phyloP scores from a whole-genome alignment of 805 yeast genomes.

The Candida maltosa region DNA sequence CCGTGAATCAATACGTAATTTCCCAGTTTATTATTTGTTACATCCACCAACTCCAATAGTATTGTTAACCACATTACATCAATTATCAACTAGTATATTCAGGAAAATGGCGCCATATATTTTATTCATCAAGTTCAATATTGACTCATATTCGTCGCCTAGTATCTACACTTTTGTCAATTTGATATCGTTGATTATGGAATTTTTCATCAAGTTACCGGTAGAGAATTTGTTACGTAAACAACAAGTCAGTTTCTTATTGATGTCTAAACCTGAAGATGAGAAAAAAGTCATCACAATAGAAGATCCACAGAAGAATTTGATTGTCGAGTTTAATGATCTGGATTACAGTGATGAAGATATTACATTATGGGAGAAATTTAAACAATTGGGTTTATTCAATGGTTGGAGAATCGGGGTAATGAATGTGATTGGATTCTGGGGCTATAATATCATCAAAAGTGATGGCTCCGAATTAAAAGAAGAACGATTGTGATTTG shows the following conservation, averaged over 20 bases:
- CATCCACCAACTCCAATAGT: constrained; percentile 48
- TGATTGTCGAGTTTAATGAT: constrained; percentile 52
- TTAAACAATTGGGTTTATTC: constrained; percentile 43
- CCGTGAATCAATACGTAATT: constrained; percentile 57
- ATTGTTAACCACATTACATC: constrained; percentile 54
- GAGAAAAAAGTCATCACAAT: constrained; percentile 39
- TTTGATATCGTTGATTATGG: constrained; percentile 59
- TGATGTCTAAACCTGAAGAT: constrained; percentile 41
- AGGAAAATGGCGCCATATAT: constrained; percentile 65
- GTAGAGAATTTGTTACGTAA: constrained; percentile 82
- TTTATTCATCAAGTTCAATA: constrained; percentile 54
- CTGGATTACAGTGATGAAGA: constrained; percentile 20
- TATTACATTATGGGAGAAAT: constrained; percentile 37
- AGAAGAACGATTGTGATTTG: constrained; percentile 26
- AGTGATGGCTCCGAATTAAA: constrained; percentile 40
- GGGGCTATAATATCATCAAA: constrained; percentile 68
- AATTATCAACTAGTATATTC: constrained; percentile 58
- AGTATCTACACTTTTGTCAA: constrained; percentile 54
- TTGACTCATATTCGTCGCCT: constrained; percentile 67
- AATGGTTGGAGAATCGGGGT: constrained; percentile 92
- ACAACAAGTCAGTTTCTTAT: constrained; percentile 70
- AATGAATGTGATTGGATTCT: constrained; percentile 73
- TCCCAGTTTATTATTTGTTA: constrained; percentile 55
- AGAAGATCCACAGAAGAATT: constrained; percentile 38
- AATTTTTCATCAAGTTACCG: constrained; percentile 76